Evolutionary conservation across 2,329 filamentous ascomycete genomes (phyloP), one percentile per base, ranked within the genome.

Genomic region (Didymella arachidicola): DNA sequence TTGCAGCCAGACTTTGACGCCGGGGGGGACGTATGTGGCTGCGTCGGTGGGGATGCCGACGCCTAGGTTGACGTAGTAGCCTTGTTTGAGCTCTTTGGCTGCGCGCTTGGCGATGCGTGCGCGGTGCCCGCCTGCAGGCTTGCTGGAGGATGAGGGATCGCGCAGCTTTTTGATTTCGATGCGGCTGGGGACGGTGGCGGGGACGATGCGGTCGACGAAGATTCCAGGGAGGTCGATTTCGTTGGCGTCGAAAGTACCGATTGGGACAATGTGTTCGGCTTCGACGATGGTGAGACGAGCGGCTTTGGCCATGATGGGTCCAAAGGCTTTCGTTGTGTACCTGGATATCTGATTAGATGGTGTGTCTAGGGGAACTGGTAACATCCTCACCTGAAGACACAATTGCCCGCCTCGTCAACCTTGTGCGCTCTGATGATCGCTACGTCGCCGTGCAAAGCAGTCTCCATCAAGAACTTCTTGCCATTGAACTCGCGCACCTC

Each of bases 21-120:
- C 67, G 2, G 66, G 52, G 4, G 72, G 72, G 2, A 96, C 91
- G 71, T 94, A 96, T 55, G 85, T 88, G 2, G 93, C 92, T 1
- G 92, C 92, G 49, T 95, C 85, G 87, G 95, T 96, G 48, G 93
- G 93, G 88, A 96, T 96, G 59, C 93, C 93, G 67, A 96, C 96
- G 59, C 93, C 93, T 55, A 96, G 79, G 79, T 96, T 96, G 66
- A 92, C 92, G 77, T 96, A 96, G 90, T 94, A 95, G 78, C 92
- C 92, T 77, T 96, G 93, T 84, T 94, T 91, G 81, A 96, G 94
- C 80, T 96, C 92, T 81, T 93, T 94, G 49, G 92, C 91, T 0
- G 92, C 92, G 57, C 92, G 85, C 58, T 86, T 85, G 19, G 95
- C 91, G 73, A 96, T 97, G 57, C 89, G 86, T 78, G 95, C 90